Evolutionary conservation across 2,329 filamentous ascomycete species (phyloP).

Genomic region (Phaeosphaeria sp.): DNA sequence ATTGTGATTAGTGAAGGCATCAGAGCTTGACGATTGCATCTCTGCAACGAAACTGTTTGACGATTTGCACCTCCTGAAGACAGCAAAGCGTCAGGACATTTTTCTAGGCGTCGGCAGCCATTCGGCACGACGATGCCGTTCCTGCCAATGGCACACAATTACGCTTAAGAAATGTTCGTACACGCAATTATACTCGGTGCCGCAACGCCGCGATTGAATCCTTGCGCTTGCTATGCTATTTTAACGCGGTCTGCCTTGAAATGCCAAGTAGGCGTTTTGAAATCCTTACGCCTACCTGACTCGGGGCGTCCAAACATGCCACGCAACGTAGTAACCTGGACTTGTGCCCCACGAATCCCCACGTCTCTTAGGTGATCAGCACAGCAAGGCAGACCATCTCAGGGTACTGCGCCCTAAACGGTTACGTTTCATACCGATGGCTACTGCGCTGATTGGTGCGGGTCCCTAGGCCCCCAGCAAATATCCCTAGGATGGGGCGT

Average conservation of each 20-base stretch:
- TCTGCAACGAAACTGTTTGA: neutral
- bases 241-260: neutral
- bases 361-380: neutral
- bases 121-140: neutral
- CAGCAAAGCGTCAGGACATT: neutral
- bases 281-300: neutral
- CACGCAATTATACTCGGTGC: neutral
- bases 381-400: neutral
- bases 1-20: neutral
- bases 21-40: neutral
- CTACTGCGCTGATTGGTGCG: neutral
- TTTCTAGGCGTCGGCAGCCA: neutral
- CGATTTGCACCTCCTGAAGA: neutral
- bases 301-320: neutral
- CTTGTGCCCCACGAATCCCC: neutral
- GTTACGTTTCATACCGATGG: neutral
- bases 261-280: neutral
- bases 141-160: neutral
- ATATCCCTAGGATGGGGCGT: neutral
- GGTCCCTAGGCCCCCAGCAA: neutral
- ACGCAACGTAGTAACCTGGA: neutral
- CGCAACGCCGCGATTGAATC: neutral
- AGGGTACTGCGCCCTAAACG: neutral
- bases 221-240: neutral
- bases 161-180: neutral